Conservation (phyloP, 2,329 filamentous ascomycete genomes). For the Paecilomyces formosus region DNA sequence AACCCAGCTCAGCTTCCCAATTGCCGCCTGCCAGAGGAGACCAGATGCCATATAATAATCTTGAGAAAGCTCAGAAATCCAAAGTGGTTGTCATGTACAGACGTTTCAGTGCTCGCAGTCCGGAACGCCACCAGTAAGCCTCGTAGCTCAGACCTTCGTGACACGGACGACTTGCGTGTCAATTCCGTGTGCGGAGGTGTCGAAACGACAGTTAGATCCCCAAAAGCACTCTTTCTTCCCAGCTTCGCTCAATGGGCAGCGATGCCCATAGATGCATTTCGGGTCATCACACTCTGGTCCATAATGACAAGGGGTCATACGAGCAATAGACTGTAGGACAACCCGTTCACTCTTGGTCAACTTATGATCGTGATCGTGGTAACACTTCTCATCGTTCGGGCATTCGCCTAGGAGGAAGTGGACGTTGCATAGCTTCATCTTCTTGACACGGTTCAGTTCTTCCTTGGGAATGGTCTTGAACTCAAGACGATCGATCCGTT, state of each 20-base stretch:
- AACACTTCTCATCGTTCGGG: constrained; percentile 45
- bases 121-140: background rate
- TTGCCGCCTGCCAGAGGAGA: background rate
- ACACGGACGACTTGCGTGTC: constrained; percentile 51
- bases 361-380: constrained; percentile 47
- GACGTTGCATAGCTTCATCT: constrained; percentile 57
- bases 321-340: constrained; percentile 51
- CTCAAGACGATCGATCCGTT: constrained; percentile 50
- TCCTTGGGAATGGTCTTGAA: constrained; percentile 46
- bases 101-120: background rate
- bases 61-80: background rate
- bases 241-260: constrained; percentile 48
- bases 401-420: constrained; percentile 54
- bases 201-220: constrained; percentile 52
- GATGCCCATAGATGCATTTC: constrained; percentile 58
- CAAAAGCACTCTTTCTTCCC: constrained; percentile 51
- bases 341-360: constrained; percentile 46
- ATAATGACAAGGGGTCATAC: constrained; percentile 56
- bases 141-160: constrained; percentile 31
- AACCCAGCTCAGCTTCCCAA: background rate
- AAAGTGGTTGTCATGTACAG: background rate
- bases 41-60: background rate
- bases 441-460: constrained; percentile 53
- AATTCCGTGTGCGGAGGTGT: constrained; percentile 49
- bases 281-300: constrained; percentile 51